A percentile compares a stretch with the other conserved stretches of the same genome.
phyloP scores from a whole-genome alignment of 1,139 yeast genomes.

The Saccharomyces hybrid region DNA sequence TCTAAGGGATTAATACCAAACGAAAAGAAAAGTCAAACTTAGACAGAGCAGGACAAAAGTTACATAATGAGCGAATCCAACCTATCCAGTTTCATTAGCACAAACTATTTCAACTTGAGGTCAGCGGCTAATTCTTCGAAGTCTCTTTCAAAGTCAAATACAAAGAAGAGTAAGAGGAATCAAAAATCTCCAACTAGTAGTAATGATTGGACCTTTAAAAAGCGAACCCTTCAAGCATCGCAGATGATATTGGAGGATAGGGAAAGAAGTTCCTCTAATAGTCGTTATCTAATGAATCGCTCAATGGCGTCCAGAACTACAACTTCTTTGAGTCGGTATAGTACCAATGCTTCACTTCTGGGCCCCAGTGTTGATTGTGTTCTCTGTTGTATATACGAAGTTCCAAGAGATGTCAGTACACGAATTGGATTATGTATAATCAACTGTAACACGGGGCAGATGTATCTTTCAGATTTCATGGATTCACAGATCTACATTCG shows the following conservation, averaged over 20 bases:
- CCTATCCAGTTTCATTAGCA: slow-evolving; percentile 7
- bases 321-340: neutral
- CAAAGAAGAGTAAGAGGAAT: neutral
- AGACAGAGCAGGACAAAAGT: too few relatives aligned
- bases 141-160: neutral
- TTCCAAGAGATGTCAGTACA: slow-evolving; percentile 29
- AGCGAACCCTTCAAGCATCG: neutral
- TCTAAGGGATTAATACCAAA: neutral
- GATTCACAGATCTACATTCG: slow-evolving; percentile 43
- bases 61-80: neutral
- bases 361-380: slow-evolving; percentile 15
- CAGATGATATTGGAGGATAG: neutral
- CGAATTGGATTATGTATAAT: slow-evolving; percentile 36
- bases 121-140: slow-evolving; percentile 4
- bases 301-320: neutral
- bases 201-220: neutral
- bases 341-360: neutral
- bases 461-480: slow-evolving; percentile 32
- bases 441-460: slow-evolving; percentile 34
- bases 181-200: neutral
- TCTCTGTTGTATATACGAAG: slow-evolving; percentile 33
- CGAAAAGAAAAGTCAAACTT: neutral
- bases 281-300: neutral
- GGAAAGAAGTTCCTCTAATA: neutral
- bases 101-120: slow-evolving; percentile 3